Conservation (phyloP, 352 stramenopile species). For the Globisporangium barbulae region DNA sequence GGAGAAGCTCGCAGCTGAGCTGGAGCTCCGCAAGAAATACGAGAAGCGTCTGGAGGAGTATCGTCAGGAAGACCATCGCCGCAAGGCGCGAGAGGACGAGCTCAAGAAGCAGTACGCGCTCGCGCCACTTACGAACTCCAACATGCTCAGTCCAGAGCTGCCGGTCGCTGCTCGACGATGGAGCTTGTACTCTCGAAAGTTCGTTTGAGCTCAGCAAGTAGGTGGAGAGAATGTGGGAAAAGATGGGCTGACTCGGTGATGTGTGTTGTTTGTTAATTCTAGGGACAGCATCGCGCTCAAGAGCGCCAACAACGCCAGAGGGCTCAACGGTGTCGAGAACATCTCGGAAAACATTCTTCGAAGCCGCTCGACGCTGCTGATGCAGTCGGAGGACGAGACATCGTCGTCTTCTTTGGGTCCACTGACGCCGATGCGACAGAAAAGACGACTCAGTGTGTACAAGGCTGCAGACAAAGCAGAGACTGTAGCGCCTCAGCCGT, state of each 20-base stretch:
- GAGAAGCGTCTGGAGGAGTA: constrained; percentile 77
- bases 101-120: constrained; percentile 37
- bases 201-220: constrained; percentile 15
- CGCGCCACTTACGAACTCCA: constrained; percentile 27
- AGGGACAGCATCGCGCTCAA: constrained; percentile 34
- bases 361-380: constrained; percentile 28
- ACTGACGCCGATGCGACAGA: constrained; percentile 27
- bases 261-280: constrained; percentile 2
- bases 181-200: constrained; percentile 72
- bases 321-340: constrained; percentile 66
- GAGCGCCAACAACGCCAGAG: constrained; percentile 29
- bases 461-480: constrained; percentile 5
- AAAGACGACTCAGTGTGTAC: constrained; percentile 25
- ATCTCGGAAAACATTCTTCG: constrained; percentile 74
- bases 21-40: constrained; percentile 71
- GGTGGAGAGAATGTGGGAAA: not conserved
- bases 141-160: constrained; percentile 33
- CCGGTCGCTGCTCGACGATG: constrained; percentile 46
- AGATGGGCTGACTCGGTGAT: constrained; percentile 1
- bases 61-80: constrained; percentile 51
- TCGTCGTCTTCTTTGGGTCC: constrained; percentile 4
- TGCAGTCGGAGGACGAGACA: constrained; percentile 31
- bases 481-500: not conserved
- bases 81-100: constrained; percentile 49
- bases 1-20: constrained; percentile 59